phyloP scores from a whole-genome alignment of 1,284 basidiomycete species.

The Marasmius fiardii region DNA sequence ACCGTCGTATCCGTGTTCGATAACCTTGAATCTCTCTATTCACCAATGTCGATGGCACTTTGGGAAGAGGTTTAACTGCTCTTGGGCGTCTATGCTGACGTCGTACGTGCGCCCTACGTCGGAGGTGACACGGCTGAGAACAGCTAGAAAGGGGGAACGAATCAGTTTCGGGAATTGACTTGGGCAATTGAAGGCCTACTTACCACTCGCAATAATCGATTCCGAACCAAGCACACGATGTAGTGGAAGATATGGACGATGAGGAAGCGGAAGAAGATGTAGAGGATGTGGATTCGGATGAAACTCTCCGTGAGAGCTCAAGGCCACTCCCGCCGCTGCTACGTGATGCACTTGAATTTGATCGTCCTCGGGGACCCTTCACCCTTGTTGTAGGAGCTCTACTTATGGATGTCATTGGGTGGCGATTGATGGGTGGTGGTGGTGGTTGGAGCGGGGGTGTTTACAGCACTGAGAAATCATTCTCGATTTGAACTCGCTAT shows the following conservation, averaged over 20 bases:
- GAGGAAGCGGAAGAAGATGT: constrained; percentile 15
- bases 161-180: not conserved
- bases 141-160: constrained; percentile 1
- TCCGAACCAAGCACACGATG: not conserved
- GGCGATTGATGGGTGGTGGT: not conserved
- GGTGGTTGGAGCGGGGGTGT: not conserved
- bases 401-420: not conserved
- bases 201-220: constrained; percentile 8
- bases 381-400: not conserved
- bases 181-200: not conserved
- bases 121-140: constrained; percentile 10
- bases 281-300: constrained; percentile 20
- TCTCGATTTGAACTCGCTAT: too few species aligned
- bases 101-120: constrained; percentile 14
- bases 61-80: constrained; percentile 14
- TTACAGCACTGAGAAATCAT: not conserved
- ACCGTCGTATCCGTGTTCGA: constrained; percentile 4
- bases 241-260: not conserved
- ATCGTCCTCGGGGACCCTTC: constrained; percentile 2
- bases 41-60: constrained; percentile 6
- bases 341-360: not conserved
- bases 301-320: constrained; percentile 17
- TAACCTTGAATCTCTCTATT: not conserved
- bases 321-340: not conserved
- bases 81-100: constrained; percentile 6